A percentile compares a stretch with the other conserved stretches of the same genome.
These are phyloP conservation scores for Heliamphora pulchella DNA, from an alignment of 179 eudicot genomes.

Conservation along the genomic window DNA sequence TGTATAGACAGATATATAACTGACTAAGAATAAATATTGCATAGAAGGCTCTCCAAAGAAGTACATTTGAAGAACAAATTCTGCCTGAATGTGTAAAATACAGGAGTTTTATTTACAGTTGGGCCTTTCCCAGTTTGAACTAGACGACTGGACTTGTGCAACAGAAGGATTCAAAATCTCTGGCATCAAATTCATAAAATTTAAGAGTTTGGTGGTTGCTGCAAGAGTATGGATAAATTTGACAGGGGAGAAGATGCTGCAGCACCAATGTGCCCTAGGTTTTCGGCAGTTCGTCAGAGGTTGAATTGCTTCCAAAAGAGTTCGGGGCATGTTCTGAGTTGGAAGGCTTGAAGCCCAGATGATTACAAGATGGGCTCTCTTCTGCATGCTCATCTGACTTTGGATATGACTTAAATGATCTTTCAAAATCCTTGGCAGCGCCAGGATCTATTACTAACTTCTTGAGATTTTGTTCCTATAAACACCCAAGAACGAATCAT, in stretches of 20 bases:
- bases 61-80: background rate
- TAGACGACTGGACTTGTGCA: background rate
- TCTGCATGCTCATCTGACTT: conserved; percentile 47
- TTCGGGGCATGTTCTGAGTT: conserved; percentile 33
- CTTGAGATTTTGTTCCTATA: conserved; percentile 68
- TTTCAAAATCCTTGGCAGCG: conserved; percentile 70
- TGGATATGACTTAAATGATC: conserved; percentile 55
- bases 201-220: background rate
- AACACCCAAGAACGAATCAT: conserved; percentile 3
- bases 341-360: conserved; percentile 33
- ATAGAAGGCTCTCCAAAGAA: no score
- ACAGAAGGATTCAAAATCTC: background rate
- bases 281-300: conserved; percentile 37
- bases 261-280: conserved; percentile 11
- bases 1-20: no score
- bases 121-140: background rate
- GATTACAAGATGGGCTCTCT: conserved; percentile 29
- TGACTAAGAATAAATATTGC: no score
- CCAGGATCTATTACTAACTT: conserved; percentile 68
- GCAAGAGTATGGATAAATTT: background rate
- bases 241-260: background rate
- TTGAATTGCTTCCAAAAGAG: conserved; percentile 32
- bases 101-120: conserved; percentile 4
- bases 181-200: background rate
- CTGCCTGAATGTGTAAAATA: background rate